Evolutionary conservation across 352 stramenopile species (phyloP).

Genomic region (Phytopythium helicoides): DNA sequence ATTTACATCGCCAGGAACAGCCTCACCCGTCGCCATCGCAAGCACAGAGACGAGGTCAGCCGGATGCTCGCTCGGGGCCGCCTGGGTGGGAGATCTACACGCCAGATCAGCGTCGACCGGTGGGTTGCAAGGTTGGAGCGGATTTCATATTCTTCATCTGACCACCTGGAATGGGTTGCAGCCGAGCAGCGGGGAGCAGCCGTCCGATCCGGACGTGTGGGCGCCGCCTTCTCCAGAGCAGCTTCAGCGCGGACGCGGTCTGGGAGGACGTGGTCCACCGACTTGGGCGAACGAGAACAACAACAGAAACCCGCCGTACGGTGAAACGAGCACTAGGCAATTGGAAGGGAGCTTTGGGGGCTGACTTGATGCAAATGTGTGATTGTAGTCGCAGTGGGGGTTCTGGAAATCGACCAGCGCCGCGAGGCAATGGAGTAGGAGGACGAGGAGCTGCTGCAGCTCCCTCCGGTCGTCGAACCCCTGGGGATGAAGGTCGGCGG

Average conservation of each 20-base stretch:
- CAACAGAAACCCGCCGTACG: constrained; percentile 25
- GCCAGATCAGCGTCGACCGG: constrained; percentile 15
- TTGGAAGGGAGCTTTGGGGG: too few species aligned
- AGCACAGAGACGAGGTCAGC: constrained; percentile 6
- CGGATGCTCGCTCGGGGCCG: constrained; percentile 21
- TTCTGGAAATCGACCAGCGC: neutral
- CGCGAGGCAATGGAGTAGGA: constrained; percentile 7
- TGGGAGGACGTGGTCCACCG: constrained; percentile 27
- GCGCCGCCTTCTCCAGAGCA: constrained; percentile 62
- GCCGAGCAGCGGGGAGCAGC: constrained; percentile 13
- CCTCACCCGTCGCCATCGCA: constrained; percentile 12
- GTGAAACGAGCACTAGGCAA: too few species aligned
- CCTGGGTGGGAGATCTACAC: constrained; percentile 60
- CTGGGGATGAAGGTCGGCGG: constrained; percentile 47
- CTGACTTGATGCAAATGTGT: too few species aligned
- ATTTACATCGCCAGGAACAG: constrained; percentile 30
- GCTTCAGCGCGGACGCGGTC: constrained; percentile 14
- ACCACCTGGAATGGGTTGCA: neutral
- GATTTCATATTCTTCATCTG: neutral
- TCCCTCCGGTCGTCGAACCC: constrained; percentile 48
- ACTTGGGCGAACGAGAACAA: constrained; percentile 60
- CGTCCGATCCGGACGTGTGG: constrained; percentile 71
- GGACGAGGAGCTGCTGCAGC: constrained; percentile 14
- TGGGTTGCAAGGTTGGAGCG: neutral
- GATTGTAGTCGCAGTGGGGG: neutral